Conservation (phyloP, 208 protist species). For the Phytomonas francai region DNA sequence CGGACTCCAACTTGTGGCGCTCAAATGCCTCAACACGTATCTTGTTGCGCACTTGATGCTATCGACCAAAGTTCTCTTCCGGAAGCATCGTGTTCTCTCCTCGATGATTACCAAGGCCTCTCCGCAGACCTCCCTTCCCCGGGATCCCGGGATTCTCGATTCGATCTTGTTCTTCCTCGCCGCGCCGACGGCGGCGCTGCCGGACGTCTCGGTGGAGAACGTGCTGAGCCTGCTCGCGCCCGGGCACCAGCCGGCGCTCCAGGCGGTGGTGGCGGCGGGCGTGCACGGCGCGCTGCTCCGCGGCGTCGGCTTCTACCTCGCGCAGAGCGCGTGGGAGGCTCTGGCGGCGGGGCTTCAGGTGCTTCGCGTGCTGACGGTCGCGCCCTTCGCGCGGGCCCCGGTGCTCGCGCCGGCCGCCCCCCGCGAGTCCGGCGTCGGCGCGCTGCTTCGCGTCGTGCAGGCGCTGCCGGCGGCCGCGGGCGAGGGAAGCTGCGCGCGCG, state of each 20-base stretch:
- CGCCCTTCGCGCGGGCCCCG: conserved; percentile 61
- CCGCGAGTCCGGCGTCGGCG: conserved; percentile 64
- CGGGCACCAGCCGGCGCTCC: conserved; percentile 47
- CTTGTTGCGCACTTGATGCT: conserved; percentile 76
- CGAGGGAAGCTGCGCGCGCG: conserved; percentile 54
- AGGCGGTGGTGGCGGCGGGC: conserved; percentile 51
- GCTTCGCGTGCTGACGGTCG: conserved; percentile 61
- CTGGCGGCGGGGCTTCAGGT: conserved; percentile 63
- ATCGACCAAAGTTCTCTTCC: conserved; percentile 73
- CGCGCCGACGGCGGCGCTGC: conserved; percentile 30
- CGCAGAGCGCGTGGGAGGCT: conserved; percentile 71
- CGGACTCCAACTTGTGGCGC: conserved; percentile 35
- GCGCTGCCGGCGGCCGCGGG: conserved; percentile 53
- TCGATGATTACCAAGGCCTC: conserved; percentile 60
- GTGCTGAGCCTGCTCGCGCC: conserved; percentile 67
- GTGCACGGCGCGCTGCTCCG: conserved; percentile 62
- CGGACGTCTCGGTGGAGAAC: conserved; percentile 64
- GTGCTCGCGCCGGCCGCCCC: conserved; percentile 52
- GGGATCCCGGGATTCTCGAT: conserved; percentile 61
- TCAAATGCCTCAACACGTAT: conserved; percentile 78
- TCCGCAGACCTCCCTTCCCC: conserved; percentile 48
- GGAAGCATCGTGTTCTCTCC: conserved; percentile 68
- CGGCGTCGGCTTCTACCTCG: conserved; percentile 71
- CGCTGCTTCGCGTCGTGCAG: conserved; percentile 68
- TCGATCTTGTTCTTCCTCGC: conserved; percentile 61